phyloP scores from a whole-genome alignment of 2,329 filamentous ascomycete species.

The Chalaropsis thielavioides region DNA sequence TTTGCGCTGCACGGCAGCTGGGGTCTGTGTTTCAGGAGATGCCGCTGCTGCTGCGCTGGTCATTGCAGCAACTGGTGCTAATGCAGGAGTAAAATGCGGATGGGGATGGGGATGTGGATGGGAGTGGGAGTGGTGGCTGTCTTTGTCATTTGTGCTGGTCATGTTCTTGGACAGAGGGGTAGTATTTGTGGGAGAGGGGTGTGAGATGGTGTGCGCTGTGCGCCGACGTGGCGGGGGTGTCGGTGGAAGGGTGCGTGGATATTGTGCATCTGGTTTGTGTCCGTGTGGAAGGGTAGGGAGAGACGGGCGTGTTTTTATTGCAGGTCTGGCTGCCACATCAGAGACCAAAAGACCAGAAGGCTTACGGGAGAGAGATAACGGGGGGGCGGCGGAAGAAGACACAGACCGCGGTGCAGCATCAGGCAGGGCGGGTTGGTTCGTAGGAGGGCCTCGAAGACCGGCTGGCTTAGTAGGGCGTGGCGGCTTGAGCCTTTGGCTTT shows the following conservation, averaged over 20 bases:
- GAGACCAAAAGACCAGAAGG: not conserved
- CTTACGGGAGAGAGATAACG: not conserved
- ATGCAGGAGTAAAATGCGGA: conserved; percentile 43
- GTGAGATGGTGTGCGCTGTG: conserved; percentile 17
- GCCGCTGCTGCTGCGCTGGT: conserved; percentile 47
- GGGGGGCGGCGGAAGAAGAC: conserved; percentile 9
- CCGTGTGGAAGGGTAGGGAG: not conserved
- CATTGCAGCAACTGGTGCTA: conserved; percentile 58
- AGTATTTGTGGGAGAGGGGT: conserved; percentile 14
- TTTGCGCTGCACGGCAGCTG: conserved; percentile 8
- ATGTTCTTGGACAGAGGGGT: not conserved
- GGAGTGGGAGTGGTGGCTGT: not conserved
- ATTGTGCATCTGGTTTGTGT: conserved; percentile 18
- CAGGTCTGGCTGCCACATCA: not conserved
- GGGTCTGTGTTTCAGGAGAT: conserved; percentile 29
- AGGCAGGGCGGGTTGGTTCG: not conserved
- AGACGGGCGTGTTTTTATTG: not conserved
- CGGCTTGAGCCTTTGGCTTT: conserved; percentile 30
- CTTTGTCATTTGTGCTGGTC: not conserved
- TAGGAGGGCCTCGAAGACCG: conserved; percentile 33
- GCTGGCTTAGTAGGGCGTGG: conserved; percentile 45
- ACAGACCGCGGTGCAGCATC: not conserved
- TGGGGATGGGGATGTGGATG: conserved; percentile 15
- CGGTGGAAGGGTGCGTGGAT: conserved; percentile 23
- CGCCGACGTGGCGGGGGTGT: conserved; percentile 26